Percentiles rank a stretch among this genome's conserved stretches.
phyloP scores from a whole-genome alignment of 2,329 filamentous ascomycete genomes.

The Chrysosporium queenslandicum region DNA sequence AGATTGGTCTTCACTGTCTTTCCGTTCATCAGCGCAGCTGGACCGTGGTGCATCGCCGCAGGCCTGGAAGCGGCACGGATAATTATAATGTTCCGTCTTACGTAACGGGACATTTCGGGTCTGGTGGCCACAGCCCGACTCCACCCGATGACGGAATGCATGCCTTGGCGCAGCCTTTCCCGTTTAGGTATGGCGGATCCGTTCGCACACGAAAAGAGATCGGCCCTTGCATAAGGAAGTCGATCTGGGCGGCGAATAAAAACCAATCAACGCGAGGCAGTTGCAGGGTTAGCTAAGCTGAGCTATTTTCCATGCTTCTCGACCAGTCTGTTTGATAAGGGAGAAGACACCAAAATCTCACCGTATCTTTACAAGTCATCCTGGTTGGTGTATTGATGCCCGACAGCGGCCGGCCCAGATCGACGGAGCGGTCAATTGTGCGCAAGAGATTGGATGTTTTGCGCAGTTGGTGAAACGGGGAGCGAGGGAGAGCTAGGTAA shows the following conservation, averaged over 20 bases:
- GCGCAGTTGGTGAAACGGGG: neutral
- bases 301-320: constrained; percentile 2
- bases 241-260: constrained; percentile 7
- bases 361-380: neutral
- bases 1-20: no score
- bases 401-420: neutral
- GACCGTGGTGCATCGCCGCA: no score
- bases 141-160: constrained; percentile 9
- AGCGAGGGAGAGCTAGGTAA: neutral
- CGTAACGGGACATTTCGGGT: neutral
- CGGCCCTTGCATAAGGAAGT: constrained; percentile 6
- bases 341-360: neutral
- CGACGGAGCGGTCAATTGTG: neutral
- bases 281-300: constrained; percentile 5
- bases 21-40: no score
- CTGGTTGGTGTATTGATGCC: constrained; percentile 3
- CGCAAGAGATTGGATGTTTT: neutral
- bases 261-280: neutral
- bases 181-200: neutral
- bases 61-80: neutral
- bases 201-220: constrained; percentile 5
- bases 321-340: neutral
- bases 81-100: neutral
- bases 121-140: constrained; percentile 1
- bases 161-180: neutral